Evolutionary conservation across 2,329 filamentous ascomycete genomes (phyloP), one percentile per base, ranked within the genome.

Genomic region (Penicillium sp.): DNA sequence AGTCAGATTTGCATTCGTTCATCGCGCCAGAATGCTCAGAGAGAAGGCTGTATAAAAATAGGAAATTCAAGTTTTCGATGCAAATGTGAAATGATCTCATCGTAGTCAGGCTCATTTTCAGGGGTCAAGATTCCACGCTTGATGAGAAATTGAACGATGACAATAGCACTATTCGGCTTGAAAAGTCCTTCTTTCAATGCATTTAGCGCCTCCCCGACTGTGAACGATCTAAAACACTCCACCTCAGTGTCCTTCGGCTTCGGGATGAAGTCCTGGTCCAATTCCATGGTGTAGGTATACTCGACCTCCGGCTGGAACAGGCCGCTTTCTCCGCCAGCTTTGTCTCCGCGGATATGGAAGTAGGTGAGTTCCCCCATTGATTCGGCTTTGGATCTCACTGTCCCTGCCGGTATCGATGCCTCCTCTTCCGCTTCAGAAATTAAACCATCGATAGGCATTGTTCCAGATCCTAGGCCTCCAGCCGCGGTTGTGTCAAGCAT

Each of bases 251-350:
- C 66, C 0, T 42, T 47, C 2, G 71, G 71, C 22, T 43, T 51
- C 1, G 64, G 69, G 18, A 66, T 51, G 1, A 67, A 45, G 10
- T 57, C 43, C 2, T 52, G 11, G 13, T 59, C 57, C 1, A 75
- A 45, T 49, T 69, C 59, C 11, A 75, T 55, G 31, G 74, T 68
- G 51, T 69, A 76, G 7, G 69, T 43, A 54, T 74, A 73, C 24
- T 71, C 60, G 2, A 68, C 47, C 43, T 71, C 70, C 0, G 72
- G 71, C 36, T 66, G 58, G 16, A 72, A 49, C 10, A 66, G 40
- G 47, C 48, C 40, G 8, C 31, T 50, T n/a, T 65, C 62, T 2
- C 50, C 58, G 1, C 61, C 65, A 2, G 52, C 46, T 54, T 32
- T 18, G 16, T 32, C 13, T n/a, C 43, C 43, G 32, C 43, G 43